These are phyloP conservation scores for Penicillium crustosum DNA, from an alignment of 2,329 filamentous ascomycete species.

Conservation along the genomic window DNA sequence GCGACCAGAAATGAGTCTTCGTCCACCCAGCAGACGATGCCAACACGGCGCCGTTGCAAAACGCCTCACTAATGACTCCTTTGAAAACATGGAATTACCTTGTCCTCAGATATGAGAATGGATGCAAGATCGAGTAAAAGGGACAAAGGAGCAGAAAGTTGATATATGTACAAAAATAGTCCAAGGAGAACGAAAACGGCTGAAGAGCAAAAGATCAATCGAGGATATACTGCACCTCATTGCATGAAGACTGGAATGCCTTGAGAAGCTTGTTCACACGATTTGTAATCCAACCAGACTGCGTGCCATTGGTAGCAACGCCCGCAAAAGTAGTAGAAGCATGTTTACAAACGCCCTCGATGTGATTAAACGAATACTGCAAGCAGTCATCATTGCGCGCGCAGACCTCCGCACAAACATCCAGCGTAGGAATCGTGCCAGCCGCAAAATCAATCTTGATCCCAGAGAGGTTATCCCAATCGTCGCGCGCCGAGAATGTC, in stretches of 20 bases:
- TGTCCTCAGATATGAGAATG: background rate
- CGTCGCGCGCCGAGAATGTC: conserved; percentile 11
- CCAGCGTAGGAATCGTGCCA: conserved; percentile 12
- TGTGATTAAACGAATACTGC: conserved; percentile 28
- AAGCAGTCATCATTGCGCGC: conserved; percentile 25
- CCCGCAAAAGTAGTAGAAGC: conserved; percentile 24
- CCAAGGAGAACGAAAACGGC: background rate
- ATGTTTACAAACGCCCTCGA: conserved; percentile 19
- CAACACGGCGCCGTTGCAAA: conserved; percentile 10
- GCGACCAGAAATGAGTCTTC: background rate
- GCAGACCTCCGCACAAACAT: conserved; percentile 28
- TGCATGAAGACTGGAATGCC: conserved; percentile 26
- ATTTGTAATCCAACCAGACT: conserved; percentile 29
- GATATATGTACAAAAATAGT: conserved; percentile 17
- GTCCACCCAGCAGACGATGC: conserved; percentile 16
- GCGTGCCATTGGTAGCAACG: conserved; percentile 15
- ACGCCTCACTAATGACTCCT: conserved; percentile 22
- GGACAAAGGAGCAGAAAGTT: conserved; percentile 11
- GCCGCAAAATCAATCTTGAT: conserved; percentile 20
- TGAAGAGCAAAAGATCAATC: conserved; percentile 11
- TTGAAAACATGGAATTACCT: background rate
- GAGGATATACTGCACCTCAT: conserved; percentile 25
- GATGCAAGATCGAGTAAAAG: background rate
- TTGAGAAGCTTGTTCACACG: conserved; percentile 25
- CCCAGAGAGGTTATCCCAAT: conserved; percentile 29